These are phyloP conservation scores for Cutaneotrichosporon sp. DNA, from an alignment of 1,284 basidiomycete species.

Conservation along the genomic window DNA sequence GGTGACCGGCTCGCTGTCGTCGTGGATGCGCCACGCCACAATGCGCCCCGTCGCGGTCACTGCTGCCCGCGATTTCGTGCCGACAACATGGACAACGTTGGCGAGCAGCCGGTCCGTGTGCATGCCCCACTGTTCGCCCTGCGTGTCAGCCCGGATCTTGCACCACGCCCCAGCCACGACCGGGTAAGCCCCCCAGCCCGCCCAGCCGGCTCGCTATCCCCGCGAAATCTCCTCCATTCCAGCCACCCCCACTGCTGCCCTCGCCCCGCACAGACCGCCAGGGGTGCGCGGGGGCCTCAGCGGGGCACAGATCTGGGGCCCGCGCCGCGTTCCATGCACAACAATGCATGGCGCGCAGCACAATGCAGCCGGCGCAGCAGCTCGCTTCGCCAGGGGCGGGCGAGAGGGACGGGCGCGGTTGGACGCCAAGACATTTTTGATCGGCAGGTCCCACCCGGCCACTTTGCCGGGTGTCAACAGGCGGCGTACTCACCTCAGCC, in stretches of 20 bases:
- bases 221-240: neutral
- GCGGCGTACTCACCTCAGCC: neutral
- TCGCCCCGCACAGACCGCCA: neutral
- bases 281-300: neutral
- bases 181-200: neutral
- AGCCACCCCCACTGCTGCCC: neutral
- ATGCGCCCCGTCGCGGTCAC: conserved; percentile 7
- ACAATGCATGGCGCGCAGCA: neutral
- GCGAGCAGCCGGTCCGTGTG: neutral
- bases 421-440: neutral
- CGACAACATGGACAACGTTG: conserved; percentile 8
- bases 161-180: neutral
- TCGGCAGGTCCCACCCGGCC: neutral
- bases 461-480: neutral
- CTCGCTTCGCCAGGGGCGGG: neutral
- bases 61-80: conserved; percentile 6
- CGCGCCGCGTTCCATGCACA: neutral
- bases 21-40: conserved; percentile 3
- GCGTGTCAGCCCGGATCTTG: neutral
- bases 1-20: neutral
- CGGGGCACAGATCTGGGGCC: conserved; percentile 1
- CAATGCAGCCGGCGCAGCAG: neutral
- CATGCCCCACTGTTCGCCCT: neutral
- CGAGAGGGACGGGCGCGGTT: neutral
- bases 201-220: neutral